Conservation (phyloP, 169 alveolate species). For the Amoebophrya sp. region DNA sequence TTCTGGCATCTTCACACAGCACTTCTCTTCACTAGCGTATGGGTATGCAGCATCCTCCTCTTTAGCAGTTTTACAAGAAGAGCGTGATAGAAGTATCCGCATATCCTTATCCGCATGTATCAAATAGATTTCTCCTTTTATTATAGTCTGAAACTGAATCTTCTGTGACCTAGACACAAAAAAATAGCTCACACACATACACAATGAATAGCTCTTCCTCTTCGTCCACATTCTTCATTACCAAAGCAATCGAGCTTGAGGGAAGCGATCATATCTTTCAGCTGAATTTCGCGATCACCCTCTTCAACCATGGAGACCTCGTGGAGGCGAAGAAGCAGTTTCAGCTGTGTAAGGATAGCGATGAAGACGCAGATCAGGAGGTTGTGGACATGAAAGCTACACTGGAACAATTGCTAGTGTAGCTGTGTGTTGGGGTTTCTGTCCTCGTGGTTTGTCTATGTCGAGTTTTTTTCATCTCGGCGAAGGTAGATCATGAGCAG, state of each 20-base stretch:
- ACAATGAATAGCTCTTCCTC: not conserved
- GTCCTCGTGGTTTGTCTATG: no score
- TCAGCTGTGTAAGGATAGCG: not conserved
- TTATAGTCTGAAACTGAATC: not conserved
- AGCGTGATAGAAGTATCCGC: not conserved
- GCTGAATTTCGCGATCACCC: slow-evolving; percentile 67
- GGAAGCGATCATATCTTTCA: slow-evolving; percentile 44
- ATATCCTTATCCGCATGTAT: slow-evolving; percentile 53
- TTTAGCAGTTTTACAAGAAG: not conserved
- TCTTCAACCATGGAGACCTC: slow-evolving; percentile 58
- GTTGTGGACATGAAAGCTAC: not conserved
- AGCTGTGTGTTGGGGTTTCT: no score
- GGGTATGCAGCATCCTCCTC: slow-evolving; percentile 38
- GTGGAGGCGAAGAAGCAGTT: slow-evolving; percentile 54
- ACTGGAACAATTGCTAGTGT: not conserved
- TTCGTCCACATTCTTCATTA: not conserved
- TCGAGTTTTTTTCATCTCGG: no score
- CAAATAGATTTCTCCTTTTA: slow-evolving; percentile 36
- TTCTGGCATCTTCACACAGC: no score
- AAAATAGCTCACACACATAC: not conserved
- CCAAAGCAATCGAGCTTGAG: slow-evolving; percentile 46
- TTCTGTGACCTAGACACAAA: not conserved
- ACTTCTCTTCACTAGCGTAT: no score
- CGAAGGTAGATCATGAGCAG: no score
- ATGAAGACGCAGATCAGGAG: not conserved